Base-by-base conservation (phyloP, 495 filamentous ascomycete species). In the Saxophila tyrrhenica region DNA sequence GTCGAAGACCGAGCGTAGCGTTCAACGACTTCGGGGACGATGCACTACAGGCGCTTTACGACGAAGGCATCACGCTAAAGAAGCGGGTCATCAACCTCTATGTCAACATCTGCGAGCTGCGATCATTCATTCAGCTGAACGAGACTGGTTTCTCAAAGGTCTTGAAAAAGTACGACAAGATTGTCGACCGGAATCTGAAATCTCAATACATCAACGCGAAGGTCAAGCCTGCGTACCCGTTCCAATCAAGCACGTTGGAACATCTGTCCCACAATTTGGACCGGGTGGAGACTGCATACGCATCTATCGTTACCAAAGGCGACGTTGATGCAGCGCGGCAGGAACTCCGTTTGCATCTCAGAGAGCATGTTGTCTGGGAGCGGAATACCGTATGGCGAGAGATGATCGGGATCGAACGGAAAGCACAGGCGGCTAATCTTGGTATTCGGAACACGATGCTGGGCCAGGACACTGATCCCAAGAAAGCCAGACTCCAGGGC, bases 281-380 rank as follows among this genome's bases (percentile, higher is more conserved):
- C 11, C 73, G 77, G 44, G 77, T 96, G 50, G 91, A 96, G 65
- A 71, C 78, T 39, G 78, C 81, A 9, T 99, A 97, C 66, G 82
- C 88, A 0, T 75, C 81, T 22, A 72, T 95, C 16, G 82, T 90
- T 47, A 94, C 89, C 0, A 76, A 85, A 48, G 89, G 87, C 11
- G 85, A 96, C 60, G 65, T 84, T 3, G 70, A 75, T 19, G 67
- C 80, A 13, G 92, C 92, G 1, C 84, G 76, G 49, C 83, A 85
- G 50, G 92, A 97, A 62, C 76, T 99, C 41, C 78, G 92, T 43
- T 81, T 95, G 20, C 89, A 99, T 66, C 75, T 99, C 25, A 75
- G 92, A 60, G 92, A 99, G 68, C 92, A 99, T 71, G 91, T 99
- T 17, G 89, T 97, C 29, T 99, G 94, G 94, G 92, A 99, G 64